Percentiles rank a stretch among this genome's conserved stretches.
phyloP scores from a whole-genome alignment of 805 yeast genomes.

The Sporopachydermia quercuum region DNA sequence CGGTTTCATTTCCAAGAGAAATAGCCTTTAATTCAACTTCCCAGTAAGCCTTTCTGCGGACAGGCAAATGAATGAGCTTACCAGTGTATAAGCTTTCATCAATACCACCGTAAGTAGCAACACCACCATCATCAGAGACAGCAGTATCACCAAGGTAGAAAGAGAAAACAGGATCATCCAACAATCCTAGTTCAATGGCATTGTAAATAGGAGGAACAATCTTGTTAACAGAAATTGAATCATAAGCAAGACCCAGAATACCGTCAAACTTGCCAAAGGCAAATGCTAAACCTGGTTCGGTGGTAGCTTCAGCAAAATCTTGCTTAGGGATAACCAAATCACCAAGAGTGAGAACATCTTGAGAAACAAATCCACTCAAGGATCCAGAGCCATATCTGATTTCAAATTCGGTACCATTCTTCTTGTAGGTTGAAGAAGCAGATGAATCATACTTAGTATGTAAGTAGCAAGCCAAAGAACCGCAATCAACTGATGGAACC shows the following conservation, averaged over 20 bases:
- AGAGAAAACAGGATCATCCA: slow-evolving; percentile 77
- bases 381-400: slow-evolving; percentile 91
- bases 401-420: slow-evolving; percentile 74
- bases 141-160: slow-evolving; percentile 77
- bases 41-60: slow-evolving; percentile 99
- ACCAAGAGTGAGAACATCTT: slow-evolving; percentile 71
- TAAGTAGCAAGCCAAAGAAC: slow-evolving; percentile 88
- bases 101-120: slow-evolving; percentile 90
- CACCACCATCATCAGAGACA: slow-evolving; percentile 55
- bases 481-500: slow-evolving; percentile 85
- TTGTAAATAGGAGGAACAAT: slow-evolving; percentile 91
- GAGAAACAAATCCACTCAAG: slow-evolving; percentile 82
- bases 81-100: slow-evolving; percentile 69
- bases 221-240: slow-evolving; percentile 75
- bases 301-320: slow-evolving; percentile 94
- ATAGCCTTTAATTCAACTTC: slow-evolving; percentile 89
- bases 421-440: slow-evolving; percentile 67
- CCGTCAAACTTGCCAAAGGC: slow-evolving; percentile 99
- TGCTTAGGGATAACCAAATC: slow-evolving; percentile 75
- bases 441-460: slow-evolving; percentile 84
- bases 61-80: slow-evolving; percentile 88
- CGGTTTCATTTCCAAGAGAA: slow-evolving; percentile 85
- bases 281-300: slow-evolving; percentile 94
- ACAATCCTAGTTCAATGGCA: slow-evolving; percentile 66
- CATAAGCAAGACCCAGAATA: slow-evolving; percentile 88